These are phyloP conservation scores for Arabidopsis suecica DNA, from an alignment of 345 rosid species.

Conservation along the genomic window DNA sequence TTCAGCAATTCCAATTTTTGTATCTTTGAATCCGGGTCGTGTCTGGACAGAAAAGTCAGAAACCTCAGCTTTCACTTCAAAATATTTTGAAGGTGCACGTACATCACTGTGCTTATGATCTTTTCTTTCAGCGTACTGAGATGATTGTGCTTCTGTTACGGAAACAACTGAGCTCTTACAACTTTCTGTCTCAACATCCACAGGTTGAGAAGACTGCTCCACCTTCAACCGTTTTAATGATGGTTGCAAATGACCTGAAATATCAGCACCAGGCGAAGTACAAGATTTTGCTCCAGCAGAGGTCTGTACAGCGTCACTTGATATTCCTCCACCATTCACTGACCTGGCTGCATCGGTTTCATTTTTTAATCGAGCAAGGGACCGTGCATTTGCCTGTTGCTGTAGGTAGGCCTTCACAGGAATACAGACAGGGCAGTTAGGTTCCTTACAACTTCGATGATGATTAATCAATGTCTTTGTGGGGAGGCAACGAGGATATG, in stretches of 20 bases:
- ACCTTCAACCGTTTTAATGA: constrained; percentile 83
- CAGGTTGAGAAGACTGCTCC: constrained; percentile 67
- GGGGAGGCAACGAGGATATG: constrained; percentile 80
- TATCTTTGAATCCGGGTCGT: constrained; percentile 49
- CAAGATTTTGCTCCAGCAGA: constrained; percentile 52
- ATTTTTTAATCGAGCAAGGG: constrained; percentile 53
- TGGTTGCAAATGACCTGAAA: constrained; percentile 71
- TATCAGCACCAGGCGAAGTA: constrained; percentile 50
- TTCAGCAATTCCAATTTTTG: constrained; percentile 55
- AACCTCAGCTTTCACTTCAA: constrained; percentile 71
- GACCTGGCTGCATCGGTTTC: constrained; percentile 49
- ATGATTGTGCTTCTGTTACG: constrained; percentile 50
- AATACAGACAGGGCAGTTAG: constrained; percentile 90
- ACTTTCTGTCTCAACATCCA: constrained; percentile 55
- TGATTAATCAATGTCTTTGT: constrained; percentile 76
- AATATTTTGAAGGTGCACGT: constrained; percentile 55
- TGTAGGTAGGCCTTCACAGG: constrained; percentile 74
- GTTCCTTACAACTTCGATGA: constrained; percentile 69
- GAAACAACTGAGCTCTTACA: constrained; percentile 52
- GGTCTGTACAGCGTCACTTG: constrained; percentile 53
- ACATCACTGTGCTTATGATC: constrained; percentile 56
- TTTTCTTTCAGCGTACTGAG: constrained; percentile 59
- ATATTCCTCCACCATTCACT: constrained; percentile 54
- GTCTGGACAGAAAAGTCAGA: constrained; percentile 59
- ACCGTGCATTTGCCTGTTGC: constrained; percentile 57